A percentile compares a stretch with the other conserved stretches of the same genome.
Evolutionary conservation across 169 alveolate genomes (phyloP).

Genomic region (Perkinsus chesapeaki): DNA sequence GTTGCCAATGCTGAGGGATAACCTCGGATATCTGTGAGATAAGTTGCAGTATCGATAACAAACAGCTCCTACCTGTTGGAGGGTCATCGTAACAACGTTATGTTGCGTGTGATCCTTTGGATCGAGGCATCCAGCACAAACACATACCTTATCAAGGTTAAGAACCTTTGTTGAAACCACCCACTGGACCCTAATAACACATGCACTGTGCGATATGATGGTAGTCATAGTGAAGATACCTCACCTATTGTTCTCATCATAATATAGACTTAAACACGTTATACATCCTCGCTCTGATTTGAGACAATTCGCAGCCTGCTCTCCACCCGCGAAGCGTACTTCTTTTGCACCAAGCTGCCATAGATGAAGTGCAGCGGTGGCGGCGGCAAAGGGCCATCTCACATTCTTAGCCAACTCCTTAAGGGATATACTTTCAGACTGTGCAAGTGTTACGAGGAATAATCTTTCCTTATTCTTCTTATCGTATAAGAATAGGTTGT

Average conservation of each 20-base stretch:
- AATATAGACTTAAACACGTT: background rate
- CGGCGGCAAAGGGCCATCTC: background rate
- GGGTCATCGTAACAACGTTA: background rate
- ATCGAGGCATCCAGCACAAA: background rate
- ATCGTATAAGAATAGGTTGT: background rate
- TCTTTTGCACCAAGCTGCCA: background rate
- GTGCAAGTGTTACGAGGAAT: background rate
- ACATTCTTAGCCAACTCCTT: background rate
- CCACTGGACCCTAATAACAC: background rate
- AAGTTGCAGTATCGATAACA: background rate
- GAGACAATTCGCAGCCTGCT: background rate
- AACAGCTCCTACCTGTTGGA: background rate
- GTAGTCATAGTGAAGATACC: background rate
- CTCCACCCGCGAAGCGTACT: background rate
- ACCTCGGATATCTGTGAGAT: background rate
- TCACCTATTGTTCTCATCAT: background rate
- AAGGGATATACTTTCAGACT: background rate
- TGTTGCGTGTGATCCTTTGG: background rate
- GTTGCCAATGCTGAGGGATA: background rate
- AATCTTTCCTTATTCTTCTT: background rate
- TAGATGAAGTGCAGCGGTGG: background rate
- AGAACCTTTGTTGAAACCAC: background rate
- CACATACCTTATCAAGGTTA: background rate
- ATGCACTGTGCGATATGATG: background rate
- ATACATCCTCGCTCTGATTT: background rate